Base-by-base conservation (phyloP, 192 early-diverging fungal species). In the Coemansia biformis region DNA sequence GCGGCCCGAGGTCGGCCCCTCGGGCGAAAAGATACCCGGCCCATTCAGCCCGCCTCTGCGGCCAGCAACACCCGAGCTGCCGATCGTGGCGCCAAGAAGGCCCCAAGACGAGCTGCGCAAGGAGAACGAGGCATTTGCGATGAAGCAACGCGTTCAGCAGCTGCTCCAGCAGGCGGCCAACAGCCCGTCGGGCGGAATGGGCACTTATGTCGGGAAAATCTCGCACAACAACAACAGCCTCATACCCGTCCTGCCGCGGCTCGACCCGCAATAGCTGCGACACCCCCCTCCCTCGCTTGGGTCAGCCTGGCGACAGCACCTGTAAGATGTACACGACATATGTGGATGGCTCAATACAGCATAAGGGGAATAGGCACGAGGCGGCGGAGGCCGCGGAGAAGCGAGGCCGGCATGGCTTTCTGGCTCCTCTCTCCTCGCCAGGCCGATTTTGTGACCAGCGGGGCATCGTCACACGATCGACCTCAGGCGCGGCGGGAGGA, bases 151-250 rank as follows among this genome's bases (percentile, higher is more conserved):
- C 4, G 66, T 66, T 14, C 65, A 69, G 26, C 53, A 61, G 49
- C 40, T 76, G 18, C 66, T 76, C 21, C 60, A 68, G 41, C 73
- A 76, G 37, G 65, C 73, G 7, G 53, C 48, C 0, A 64, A 52
- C 32, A 76, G 65, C 18, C 46, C 66, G 8, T 54, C 62, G 0
- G 69, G 69, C 7, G 63, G 57, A 5, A 43, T 59, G 43, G 73
- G 73, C 24, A 69, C 52, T 0, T 76, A 65, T 55, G 62, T 76
- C 7, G 65, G 63, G 10, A 59, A 64, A 15, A 36, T 76, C 29
- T 76, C 73, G 15, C 43, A 66, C 17, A 38, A 60, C 50, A 76
- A 76, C 50, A 76, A 76, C 43, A 43, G 46, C 8, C 33, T 76
- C 10, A 65, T 76, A 4, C 73, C 73, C 2, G 73, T 76, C 2